Base-by-base conservation (phyloP, 768 basidiomycete genomes). In the Lactarius deliciosus region DNA sequence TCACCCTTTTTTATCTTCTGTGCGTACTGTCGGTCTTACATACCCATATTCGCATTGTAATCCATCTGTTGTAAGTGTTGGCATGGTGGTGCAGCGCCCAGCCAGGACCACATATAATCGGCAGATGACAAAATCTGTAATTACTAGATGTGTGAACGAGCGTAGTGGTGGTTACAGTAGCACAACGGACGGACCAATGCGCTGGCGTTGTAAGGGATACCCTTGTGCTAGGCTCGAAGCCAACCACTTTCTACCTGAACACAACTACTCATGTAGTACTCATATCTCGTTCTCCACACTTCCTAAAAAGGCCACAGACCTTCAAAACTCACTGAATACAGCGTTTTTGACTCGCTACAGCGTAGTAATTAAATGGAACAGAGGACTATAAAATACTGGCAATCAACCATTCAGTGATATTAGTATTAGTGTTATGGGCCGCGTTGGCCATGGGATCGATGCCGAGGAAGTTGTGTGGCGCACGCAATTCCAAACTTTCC, bases 41-140 rank as follows among this genome's bases (percentile, higher is more conserved):
- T 40, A 60, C 53, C 57, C 50, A 67, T 58, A 60, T 60, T 45
- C 66, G 53, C 64, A 67, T 67, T 63, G 40, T 67, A 63, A 67
- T 67, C 43, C 58, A 67, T 61, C 58, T 60, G 62, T 67, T 67
- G 66, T 67, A 67, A 47, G 62, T 34, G 50, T 47, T 60, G 57
- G 61, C 41, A 16, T 59, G 66, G 57, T 15, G 57, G 10, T 36
- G 50, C 57, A 50, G 61, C 57, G 50, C 50, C 57, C 61, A 45
- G 22, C 32, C 63, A 18, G 47, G 57, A 54, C 58, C 58, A 34
- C 63, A 58, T 68, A 62, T 68, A 64, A 68, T 64, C 40, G n/a
- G 50, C 57, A 57, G 57, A 63, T 50, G 38, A 54, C 28, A 22
- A 58, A 50, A 60, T 59, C 59, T 64, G 30, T 68, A 67, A 45